Conservation (phyloP, 2,329 filamentous ascomycete genomes). For the Penicillium rolfsii region DNA sequence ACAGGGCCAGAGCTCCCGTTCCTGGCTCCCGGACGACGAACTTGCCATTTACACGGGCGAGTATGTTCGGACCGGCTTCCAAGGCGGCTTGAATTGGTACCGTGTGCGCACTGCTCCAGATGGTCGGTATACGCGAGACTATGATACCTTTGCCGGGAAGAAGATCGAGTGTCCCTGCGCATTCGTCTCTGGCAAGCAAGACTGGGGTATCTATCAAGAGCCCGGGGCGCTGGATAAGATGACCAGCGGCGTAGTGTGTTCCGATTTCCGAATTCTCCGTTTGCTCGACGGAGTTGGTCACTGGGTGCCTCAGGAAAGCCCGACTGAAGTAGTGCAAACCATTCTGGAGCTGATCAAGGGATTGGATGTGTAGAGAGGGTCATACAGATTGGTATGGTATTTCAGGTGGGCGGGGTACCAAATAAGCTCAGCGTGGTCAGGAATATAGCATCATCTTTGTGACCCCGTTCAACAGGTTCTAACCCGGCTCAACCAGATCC, state of each 20-base stretch:
- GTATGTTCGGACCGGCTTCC: slow-evolving; percentile 65
- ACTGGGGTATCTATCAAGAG: slow-evolving; percentile 72
- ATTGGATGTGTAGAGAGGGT: neutral
- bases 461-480: no score
- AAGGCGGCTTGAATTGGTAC: slow-evolving; percentile 70
- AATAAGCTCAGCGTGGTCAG: no score
- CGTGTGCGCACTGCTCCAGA: slow-evolving; percentile 59
- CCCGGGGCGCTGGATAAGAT: slow-evolving; percentile 66
- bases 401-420: no score
- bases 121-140: slow-evolving; percentile 51
- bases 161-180: slow-evolving; percentile 64
- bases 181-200: slow-evolving; percentile 64
- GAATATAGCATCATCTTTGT: no score
- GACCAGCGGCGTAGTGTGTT: slow-evolving; percentile 51
- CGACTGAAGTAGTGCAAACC: slow-evolving; percentile 52
- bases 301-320: slow-evolving; percentile 71
- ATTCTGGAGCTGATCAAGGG: slow-evolving; percentile 22
- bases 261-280: slow-evolving; percentile 56
- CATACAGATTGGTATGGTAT: no score
- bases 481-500: no score
- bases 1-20: slow-evolving; percentile 40
- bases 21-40: slow-evolving; percentile 63
- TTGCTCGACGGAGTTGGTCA: slow-evolving; percentile 66
- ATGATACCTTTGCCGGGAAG: slow-evolving; percentile 62
- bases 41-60: slow-evolving; percentile 64